Base-by-base conservation (phyloP, 768 basidiomycete species). In the Multifurca ochricompacta region DNA sequence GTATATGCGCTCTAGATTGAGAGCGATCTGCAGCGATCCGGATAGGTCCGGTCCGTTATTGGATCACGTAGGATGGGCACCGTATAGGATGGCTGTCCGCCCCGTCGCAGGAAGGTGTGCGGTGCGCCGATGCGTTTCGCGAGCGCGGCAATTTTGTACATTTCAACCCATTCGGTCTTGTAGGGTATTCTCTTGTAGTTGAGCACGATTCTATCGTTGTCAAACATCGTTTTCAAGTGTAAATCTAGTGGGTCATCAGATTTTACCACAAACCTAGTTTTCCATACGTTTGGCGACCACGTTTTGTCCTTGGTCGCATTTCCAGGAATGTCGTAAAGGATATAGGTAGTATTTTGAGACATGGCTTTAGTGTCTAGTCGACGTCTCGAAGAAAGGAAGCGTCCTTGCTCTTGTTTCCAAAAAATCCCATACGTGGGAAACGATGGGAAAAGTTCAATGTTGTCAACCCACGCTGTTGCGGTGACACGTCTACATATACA, bases 131-230 rank as follows among this genome's bases (percentile, higher is more conserved):
- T 53, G 49, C 71, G 65, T 51, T 68, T 68, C 62, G 65, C 64
- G 42, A 65, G 59, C 0, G 47, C 25, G 47, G 65, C 71, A 47
- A 83, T 75, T 48, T 81, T 76, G 3, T 74, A 74, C 56, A 71
- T 77, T 53, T 80, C 78, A 50, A 81, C 63, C 74, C 75, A 78
- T 41, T 73, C 69, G 4, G 78, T 79, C 59, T 68, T 71, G 65
- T 75, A 75, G 1, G 72, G 62, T 21, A 74, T 42, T 23, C 64
- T 63, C 58, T 77, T 76, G 65, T 68, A 65, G 54, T 75, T 74
- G 48, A 74, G 60, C 6, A 69, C 69, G 50, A 64, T 66, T 56
- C 70, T 74, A 28, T 25, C 5, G 3, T 10, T 14, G 23, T 25
- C 18, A 21, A 8, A 25, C 10, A 8, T 35, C 3, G 3, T 28